Percentiles rank a stretch among this genome's conserved stretches.
Conservation (phyloP, 75 land plant species). For the Isoetes taiwanensis region DNA sequence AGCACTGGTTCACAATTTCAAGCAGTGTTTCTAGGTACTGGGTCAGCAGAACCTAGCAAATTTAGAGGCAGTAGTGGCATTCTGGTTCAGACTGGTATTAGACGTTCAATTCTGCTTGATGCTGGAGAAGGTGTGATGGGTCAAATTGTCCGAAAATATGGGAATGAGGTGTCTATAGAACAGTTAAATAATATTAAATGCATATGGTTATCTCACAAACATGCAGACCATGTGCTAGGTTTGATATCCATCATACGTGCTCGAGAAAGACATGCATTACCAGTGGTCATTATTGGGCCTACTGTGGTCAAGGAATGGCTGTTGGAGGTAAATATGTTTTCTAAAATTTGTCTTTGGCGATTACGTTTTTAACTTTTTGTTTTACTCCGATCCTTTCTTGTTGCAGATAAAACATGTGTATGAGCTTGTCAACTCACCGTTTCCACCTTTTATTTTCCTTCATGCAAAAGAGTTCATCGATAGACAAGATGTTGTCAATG, state of each 20-base stretch:
- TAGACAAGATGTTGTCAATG: too few relatives aligned
- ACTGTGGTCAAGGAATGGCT: conserved; percentile 13
- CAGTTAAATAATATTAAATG: too few relatives aligned
- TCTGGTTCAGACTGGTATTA: conserved; percentile 5
- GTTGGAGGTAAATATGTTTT: conserved; percentile 10
- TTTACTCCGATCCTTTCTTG: not conserved
- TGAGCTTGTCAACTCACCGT: not conserved
- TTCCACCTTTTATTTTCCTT: conserved; percentile 16
- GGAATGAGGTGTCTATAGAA: conserved; percentile 4
- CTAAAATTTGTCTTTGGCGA: not conserved
- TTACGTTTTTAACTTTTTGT: not conserved
- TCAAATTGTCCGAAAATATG: conserved; percentile 16
- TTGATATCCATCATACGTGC: conserved; percentile 11
- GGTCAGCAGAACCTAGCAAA: conserved; percentile 27
- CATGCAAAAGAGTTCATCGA: conserved; percentile 12
- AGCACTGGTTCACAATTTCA: conserved; percentile 6
- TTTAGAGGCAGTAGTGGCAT: conserved; percentile 25
- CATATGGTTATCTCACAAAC: conserved; percentile 26
- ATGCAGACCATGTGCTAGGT: conserved; percentile 26
- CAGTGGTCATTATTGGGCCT: conserved; percentile 13
- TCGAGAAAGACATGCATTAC: not conserved
- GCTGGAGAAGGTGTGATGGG: conserved; percentile 24
- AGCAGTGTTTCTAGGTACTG: conserved; percentile 20
- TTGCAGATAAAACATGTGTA: conserved; percentile 15
- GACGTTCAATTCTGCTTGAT: conserved; percentile 13